Conservation (phyloP, 2,329 filamentous ascomycete species). For the Colletotrichum sp. region DNA sequence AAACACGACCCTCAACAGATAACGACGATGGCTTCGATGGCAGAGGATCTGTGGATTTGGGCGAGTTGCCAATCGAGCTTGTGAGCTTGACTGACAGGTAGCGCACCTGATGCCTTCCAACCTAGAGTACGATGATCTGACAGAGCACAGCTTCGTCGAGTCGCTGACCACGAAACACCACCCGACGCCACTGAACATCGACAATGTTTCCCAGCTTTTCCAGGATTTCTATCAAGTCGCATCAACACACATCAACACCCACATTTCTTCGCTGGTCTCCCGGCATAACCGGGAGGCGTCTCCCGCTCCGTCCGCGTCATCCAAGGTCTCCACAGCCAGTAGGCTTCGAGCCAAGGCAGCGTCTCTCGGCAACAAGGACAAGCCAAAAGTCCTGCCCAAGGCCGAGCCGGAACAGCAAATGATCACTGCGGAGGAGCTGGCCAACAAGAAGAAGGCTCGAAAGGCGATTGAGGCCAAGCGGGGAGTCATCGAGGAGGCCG, state of each 20-base stretch:
- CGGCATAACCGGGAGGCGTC: conserved; percentile 73
- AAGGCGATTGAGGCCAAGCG: conserved; percentile 81
- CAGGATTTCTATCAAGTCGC: conserved; percentile 92
- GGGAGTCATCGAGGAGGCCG: conserved; percentile 82
- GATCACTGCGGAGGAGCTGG: conserved; percentile 86
- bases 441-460: conserved; percentile 78
- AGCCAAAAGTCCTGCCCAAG: conserved; percentile 47
- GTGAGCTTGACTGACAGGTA: conserved; percentile 89
- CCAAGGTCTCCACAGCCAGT: conserved; percentile 61
- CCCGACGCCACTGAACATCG: conserved; percentile 80
- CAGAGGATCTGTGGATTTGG: conserved; percentile 72
- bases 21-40: conserved; percentile 53
- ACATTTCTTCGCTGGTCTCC: conserved; percentile 80
- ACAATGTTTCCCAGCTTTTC: conserved; percentile 83
- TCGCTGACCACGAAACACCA: conserved; percentile 88
- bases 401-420: conserved; percentile 74
- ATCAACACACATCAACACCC: conserved; percentile 82
- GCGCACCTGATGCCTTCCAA: background rate
- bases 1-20: conserved; percentile 45
- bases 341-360: conserved; percentile 61
- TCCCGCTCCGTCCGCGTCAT: conserved; percentile 57
- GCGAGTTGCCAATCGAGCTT: conserved; percentile 93
- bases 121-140: background rate
- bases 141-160: conserved; percentile 77
- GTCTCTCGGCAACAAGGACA: conserved; percentile 58